A percentile compares a stretch with the other conserved stretches of the same genome.
Conservation (phyloP, 1,139 yeast genomes). For the Nakaseomyces kungkrabaensis region DNA sequence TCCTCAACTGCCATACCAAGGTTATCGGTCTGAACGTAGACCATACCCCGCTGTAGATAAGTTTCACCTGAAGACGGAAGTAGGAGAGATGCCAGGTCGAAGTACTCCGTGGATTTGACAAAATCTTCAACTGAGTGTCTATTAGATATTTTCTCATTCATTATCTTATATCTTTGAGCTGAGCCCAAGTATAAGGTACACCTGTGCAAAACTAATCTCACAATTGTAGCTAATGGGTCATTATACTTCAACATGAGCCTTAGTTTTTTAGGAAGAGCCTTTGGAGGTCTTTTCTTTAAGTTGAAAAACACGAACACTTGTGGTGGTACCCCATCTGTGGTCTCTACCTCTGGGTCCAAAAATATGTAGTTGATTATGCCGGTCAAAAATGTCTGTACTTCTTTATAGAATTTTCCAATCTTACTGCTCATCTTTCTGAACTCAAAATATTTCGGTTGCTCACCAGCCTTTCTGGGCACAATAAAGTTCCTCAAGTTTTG, state of each 20-base stretch:
- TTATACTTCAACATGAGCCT: conserved; percentile 15
- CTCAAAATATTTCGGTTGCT: conserved; percentile 38
- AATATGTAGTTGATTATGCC: conserved; percentile 6
- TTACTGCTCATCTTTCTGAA: conserved; percentile 45
- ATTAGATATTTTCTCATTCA: conserved; percentile 38
- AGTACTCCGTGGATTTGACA: conserved; percentile 39
- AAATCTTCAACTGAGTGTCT: conserved; percentile 32
- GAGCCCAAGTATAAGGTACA: conserved; percentile 52
- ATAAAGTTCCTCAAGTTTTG: conserved; percentile 23
- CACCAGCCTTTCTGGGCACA: conserved; percentile 14
- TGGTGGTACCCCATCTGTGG: conserved; percentile 2
- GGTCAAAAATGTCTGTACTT: conserved; percentile 36
- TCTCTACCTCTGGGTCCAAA: background rate
- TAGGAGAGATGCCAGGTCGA: conserved; percentile 43
- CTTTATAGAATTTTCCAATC: conserved; percentile 40
- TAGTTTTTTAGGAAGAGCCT: conserved; percentile 13
- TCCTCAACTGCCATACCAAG: conserved; percentile 38
- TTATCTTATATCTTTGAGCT: conserved; percentile 46
- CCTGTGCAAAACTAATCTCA: conserved; percentile 43
- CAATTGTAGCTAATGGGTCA: conserved; percentile 29
- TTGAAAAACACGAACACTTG: conserved; percentile 2
- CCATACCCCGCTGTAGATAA: conserved; percentile 50
- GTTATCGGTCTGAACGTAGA: conserved; percentile 36
- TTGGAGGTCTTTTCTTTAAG: conserved; percentile 12
- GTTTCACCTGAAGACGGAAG: conserved; percentile 63